Conservation (phyloP, 768 basidiomycete genomes). For the Termitomyces sp. region DNA sequence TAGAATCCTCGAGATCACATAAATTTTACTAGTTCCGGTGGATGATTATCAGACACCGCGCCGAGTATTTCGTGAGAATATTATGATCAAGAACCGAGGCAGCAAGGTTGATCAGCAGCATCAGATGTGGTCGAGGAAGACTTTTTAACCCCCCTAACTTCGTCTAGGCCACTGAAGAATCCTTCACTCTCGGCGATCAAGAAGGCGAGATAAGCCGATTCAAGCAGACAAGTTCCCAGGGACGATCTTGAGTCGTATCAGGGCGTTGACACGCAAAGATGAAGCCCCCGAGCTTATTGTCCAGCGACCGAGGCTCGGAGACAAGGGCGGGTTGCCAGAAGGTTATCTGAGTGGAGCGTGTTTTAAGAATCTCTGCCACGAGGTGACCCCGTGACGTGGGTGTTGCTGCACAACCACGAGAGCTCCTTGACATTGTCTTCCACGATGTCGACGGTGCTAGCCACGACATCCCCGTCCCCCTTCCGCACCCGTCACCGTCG, state of each 20-base stretch:
- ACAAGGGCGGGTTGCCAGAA: neutral
- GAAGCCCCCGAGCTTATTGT: neutral
- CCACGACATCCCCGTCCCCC: slow-evolving; percentile 2
- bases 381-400: slow-evolving; percentile 3
- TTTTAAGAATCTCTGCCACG: neutral
- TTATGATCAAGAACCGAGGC: neutral
- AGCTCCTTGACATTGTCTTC: neutral
- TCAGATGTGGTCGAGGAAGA: neutral
- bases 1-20: neutral
- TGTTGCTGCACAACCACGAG: neutral
- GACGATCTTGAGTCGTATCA: neutral
- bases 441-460: slow-evolving; percentile 3
- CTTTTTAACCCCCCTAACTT: neutral
- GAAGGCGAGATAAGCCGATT: neutral
- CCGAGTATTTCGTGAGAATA: neutral
- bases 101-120: neutral
- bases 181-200: neutral
- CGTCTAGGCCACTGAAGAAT: neutral
- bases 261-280: neutral
- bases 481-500: slow-evolving; percentile 7
- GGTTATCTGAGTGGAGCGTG: neutral
- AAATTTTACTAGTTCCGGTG: neutral
- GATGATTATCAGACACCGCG: neutral
- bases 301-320: neutral
- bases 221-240: neutral